phyloP scores from a whole-genome alignment of 1,139 yeast genomes.

The Scheffersomyces parashehatae region DNA sequence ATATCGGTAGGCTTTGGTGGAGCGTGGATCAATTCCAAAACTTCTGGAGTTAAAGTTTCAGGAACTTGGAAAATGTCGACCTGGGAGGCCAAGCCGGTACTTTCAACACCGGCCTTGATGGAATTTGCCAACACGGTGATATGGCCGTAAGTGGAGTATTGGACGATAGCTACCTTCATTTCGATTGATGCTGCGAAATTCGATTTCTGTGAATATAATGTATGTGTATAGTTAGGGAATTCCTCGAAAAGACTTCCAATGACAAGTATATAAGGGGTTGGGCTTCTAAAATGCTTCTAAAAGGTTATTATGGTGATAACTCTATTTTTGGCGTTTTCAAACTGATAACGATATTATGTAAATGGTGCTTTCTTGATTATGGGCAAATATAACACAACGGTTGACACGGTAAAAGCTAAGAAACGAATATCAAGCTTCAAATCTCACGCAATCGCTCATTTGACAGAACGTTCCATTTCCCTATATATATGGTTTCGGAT shows the following conservation, averaged over 20 bases:
- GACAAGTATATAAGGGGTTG: no score
- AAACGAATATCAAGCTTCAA: no score
- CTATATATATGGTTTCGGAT: no score
- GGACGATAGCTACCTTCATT: constrained; percentile 50
- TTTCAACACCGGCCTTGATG: constrained; percentile 40
- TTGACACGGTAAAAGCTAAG: no score
- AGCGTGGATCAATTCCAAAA: constrained; percentile 42
- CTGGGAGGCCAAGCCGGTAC: constrained; percentile 29
- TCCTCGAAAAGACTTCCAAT: not conserved
- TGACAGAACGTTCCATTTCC: no score
- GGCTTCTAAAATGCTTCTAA: no score
- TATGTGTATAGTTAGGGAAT: not conserved
- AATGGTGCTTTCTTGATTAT: no score
- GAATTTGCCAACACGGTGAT: constrained; percentile 49
- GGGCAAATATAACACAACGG: no score
- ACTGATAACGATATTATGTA: no score
- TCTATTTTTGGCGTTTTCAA: no score
- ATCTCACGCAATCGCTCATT: no score
- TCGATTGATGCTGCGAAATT: not conserved
- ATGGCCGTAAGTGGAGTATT: constrained; percentile 68
- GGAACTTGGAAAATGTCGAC: constrained; percentile 47
- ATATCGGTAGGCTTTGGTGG: constrained; percentile 38
- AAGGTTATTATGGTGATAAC: no score
- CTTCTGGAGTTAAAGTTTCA: constrained; percentile 50
- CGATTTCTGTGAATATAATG: not conserved